A percentile compares a stretch with the other conserved stretches of the same genome.
These are phyloP conservation scores for Rosa lucieae DNA, from an alignment of 306 rosid species.

Conservation along the genomic window DNA sequence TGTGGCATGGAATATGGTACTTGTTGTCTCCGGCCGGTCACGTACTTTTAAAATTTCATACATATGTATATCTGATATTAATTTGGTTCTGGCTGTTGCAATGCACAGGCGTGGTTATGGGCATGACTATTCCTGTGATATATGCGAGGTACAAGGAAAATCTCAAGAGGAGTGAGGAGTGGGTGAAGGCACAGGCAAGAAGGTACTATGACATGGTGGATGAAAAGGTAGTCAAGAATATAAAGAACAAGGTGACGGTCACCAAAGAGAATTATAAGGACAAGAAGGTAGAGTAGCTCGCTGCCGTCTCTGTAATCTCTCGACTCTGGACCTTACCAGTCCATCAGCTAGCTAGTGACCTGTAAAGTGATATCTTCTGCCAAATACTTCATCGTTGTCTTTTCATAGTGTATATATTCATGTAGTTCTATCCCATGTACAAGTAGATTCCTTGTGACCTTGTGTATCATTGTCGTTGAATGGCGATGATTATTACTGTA, in stretches of 20 bases:
- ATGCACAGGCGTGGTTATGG: conserved; percentile 36
- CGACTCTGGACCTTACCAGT: neutral
- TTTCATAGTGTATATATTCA: too few relatives aligned
- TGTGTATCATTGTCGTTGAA: too few relatives aligned
- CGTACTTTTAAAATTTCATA: neutral
- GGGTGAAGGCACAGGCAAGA: conserved; percentile 38
- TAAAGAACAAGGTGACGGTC: conserved; percentile 26
- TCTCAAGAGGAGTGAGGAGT: conserved; percentile 36
- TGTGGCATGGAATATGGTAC: too few relatives aligned
- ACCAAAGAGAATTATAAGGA: conserved; percentile 7
- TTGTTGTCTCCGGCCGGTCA: too few relatives aligned
- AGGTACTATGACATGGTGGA: conserved; percentile 44
- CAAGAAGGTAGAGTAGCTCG: conserved; percentile 44
- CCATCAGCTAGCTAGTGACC: neutral
- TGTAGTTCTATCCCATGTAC: too few relatives aligned
- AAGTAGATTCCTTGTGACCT: too few relatives aligned
- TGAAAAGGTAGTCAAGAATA: conserved; percentile 50
- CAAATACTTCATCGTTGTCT: neutral
- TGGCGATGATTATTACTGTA: too few relatives aligned
- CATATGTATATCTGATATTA: neutral
- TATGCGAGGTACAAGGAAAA: conserved; percentile 47
- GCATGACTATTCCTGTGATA: conserved; percentile 45
- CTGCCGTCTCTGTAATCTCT: neutral
- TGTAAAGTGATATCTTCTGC: neutral
- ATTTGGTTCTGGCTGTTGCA: neutral